phyloP scores from a whole-genome alignment of 2,329 filamentous ascomycete species.

The Ascochyta rabiei region DNA sequence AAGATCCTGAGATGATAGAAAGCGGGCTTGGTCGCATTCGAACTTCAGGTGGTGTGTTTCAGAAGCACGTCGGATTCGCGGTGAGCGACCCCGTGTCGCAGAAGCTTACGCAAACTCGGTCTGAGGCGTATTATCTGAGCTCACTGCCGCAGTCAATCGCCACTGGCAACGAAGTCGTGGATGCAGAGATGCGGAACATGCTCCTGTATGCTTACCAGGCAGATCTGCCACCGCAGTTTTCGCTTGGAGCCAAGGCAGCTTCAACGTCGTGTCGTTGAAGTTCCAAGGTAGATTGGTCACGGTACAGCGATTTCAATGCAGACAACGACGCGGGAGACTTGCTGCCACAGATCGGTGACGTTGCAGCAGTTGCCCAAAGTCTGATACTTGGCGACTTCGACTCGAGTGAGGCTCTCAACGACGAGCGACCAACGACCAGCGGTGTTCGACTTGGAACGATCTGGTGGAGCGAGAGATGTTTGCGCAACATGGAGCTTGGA shows the following conservation, averaged over 20 bases:
- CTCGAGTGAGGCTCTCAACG: background rate
- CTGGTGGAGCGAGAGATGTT: background rate
- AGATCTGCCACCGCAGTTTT: background rate
- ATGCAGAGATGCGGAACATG: background rate
- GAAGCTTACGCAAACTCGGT: background rate
- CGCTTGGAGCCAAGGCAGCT: background rate
- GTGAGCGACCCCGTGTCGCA: background rate
- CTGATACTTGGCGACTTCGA: background rate
- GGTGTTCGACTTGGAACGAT: background rate
- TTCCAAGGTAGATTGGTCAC: background rate
- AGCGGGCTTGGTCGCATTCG: background rate
- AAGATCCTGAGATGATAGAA: background rate
- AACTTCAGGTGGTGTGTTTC: background rate
- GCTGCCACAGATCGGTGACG: background rate
- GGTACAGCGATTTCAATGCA: background rate
- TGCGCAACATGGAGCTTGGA: background rate
- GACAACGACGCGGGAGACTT: background rate
- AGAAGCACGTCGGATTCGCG: background rate
- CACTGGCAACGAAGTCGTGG: background rate
- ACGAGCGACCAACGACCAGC: background rate
- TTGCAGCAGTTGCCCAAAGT: background rate
- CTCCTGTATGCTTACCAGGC: background rate
- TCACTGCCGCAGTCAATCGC: background rate
- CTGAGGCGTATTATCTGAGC: background rate
- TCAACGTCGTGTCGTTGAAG: background rate